Base-by-base conservation (phyloP, 2,329 filamentous ascomycete species). In the Fusarium hostae region DNA sequence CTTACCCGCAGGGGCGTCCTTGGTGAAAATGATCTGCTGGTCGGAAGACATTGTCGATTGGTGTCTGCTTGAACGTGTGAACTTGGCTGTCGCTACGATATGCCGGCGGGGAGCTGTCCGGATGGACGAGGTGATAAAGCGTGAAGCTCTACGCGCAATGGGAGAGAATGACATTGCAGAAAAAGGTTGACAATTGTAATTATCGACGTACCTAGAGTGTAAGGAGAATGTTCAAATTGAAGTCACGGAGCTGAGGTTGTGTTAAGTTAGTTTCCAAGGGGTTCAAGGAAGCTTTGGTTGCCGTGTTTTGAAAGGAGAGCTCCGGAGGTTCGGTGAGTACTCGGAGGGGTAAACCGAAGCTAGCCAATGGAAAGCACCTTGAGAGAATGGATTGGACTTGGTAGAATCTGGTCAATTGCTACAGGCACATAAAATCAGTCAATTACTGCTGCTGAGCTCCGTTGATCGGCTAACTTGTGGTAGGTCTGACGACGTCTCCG, bases 1-100 rank as follows among this genome's bases (percentile, higher is more conserved):
- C 87, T 81, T 81, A 89, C 88, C 85, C 76, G 85, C 83, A 72
- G 88, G 86, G 72, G 88, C 88, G 74, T 90, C 84, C 82, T 88
- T 87, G 80, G 86, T 87, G 79, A 87, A 86, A 74, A 91, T 79
- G 69, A 85, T 82, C 73, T 81, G 81, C 78, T 84, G 84, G 78
- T 85, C 83, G 62, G 84, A 81, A 81, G 84, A 81, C 81, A 85
- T 86, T 67, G 77, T 84, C 78, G 82, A 79, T 75, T 78, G 75
- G 65, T 78, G 61, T 74, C 80, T 75, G 74, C 66, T 59, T 68
- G 76, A 69, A 64, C 70, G 75, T 77, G 80, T 82, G 76, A 81
- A 80, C 64, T 66, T 74, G 48, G 71, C 65, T 70, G 60, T 57
- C 60, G 60, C 35, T 60, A 56, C 43, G 32, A 69, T 39, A 45